phyloP scores from a whole-genome alignment of 2,329 filamentous ascomycete genomes.

The Pyrenochaeta sp. region DNA sequence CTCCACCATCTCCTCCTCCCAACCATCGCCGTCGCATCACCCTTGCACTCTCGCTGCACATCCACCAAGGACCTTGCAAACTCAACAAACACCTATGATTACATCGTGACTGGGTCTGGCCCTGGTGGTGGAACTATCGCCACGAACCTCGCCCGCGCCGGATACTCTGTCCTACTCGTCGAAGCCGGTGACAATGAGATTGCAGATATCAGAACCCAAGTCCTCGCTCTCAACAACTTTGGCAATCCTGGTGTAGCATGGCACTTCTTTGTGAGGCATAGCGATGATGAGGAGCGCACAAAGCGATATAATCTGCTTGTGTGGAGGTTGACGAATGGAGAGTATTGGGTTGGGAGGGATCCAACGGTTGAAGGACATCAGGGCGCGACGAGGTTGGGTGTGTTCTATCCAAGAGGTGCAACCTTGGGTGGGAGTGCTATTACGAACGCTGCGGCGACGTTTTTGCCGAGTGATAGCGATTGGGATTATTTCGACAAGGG shows the following conservation, averaged over 20 bases:
- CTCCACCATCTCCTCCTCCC: slow-evolving; percentile 7
- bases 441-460: slow-evolving; percentile 24
- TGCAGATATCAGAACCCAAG: slow-evolving; percentile 56
- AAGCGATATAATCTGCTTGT: slow-evolving; percentile 53
- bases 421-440: slow-evolving; percentile 27
- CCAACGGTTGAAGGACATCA: slow-evolving; percentile 19
- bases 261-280: slow-evolving; percentile 69
- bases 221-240: slow-evolving; percentile 57
- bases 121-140: slow-evolving; percentile 39
- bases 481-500: slow-evolving; percentile 30
- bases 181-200: slow-evolving; percentile 64
- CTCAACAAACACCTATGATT: slow-evolving; percentile 31
- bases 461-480: slow-evolving; percentile 28
- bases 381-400: slow-evolving; percentile 48
- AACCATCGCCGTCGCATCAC: slow-evolving; percentile 8
- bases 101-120: slow-evolving; percentile 63
- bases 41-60: slow-evolving; percentile 7
- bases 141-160: slow-evolving; percentile 63
- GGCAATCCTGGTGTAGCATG: slow-evolving; percentile 53
- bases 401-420: slow-evolving; percentile 28
- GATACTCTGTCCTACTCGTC: slow-evolving; percentile 64
- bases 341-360: slow-evolving; percentile 27
- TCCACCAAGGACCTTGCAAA: slow-evolving; percentile 7
- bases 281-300: slow-evolving; percentile 60
- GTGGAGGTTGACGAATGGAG: slow-evolving; percentile 24